Evolutionary conservation across 1,139 yeast genomes (phyloP).

Genomic region (Hansenula sp.): DNA sequence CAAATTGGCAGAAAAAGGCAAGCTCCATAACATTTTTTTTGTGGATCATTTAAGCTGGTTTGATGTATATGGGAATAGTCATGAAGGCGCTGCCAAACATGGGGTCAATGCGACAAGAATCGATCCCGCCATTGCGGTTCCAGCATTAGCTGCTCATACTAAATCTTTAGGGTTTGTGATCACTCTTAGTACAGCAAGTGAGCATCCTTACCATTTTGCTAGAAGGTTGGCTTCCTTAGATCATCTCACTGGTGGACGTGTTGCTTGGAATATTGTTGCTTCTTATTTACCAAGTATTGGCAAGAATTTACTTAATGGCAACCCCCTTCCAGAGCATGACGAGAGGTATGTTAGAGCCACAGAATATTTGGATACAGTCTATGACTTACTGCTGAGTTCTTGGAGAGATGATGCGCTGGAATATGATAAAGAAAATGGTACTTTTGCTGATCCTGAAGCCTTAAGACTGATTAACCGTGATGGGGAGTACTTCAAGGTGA

Average conservation of each 20-base stretch:
- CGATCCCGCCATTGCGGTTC: slow-evolving; percentile 29
- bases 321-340: slow-evolving; percentile 33
- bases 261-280: slow-evolving; percentile 41
- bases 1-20: slow-evolving; percentile 34
- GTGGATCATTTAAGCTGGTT: slow-evolving; percentile 39
- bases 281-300: slow-evolving; percentile 37
- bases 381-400: slow-evolving; percentile 34
- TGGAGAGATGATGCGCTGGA: slow-evolving; percentile 42
- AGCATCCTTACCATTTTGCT: slow-evolving; percentile 37
- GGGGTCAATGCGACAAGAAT: slow-evolving; percentile 35
- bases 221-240: slow-evolving; percentile 38
- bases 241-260: slow-evolving; percentile 36
- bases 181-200: slow-evolving; percentile 37
- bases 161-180: slow-evolving; percentile 32
- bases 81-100: slow-evolving; percentile 32
- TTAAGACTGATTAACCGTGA: slow-evolving; percentile 33
- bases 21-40: slow-evolving; percentile 35
- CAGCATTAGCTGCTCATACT: slow-evolving; percentile 37
- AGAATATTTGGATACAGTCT: slow-evolving; percentile 35
- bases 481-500: slow-evolving; percentile 35
- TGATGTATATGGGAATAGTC: slow-evolving; percentile 37
- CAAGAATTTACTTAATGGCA: slow-evolving; percentile 32
- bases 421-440: slow-evolving; percentile 26
- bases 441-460: slow-evolving; percentile 33
- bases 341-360: slow-evolving; percentile 35